Conservation (phyloP, 139 green algal genomes). For the Yamagishiella unicocca region DNA sequence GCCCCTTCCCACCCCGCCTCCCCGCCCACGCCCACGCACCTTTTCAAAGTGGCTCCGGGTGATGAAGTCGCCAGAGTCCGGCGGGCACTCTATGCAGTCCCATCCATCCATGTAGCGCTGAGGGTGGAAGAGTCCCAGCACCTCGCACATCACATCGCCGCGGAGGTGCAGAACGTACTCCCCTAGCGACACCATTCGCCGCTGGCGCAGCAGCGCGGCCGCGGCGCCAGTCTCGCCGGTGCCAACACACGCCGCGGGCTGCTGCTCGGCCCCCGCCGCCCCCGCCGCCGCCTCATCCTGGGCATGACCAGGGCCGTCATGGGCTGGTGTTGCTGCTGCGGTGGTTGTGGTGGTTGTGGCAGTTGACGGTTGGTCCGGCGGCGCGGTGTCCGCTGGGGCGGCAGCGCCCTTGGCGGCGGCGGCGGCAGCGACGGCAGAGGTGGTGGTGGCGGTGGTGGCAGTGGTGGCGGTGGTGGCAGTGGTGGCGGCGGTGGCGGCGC, state of each 20-base stretch:
- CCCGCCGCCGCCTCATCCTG: background rate
- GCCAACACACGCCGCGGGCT: too few relatives aligned
- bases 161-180: background rate
- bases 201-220: background rate
- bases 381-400: too few relatives aligned
- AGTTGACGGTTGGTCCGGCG: too few relatives aligned
- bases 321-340: background rate
- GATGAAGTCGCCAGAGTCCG: background rate
- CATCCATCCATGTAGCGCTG: background rate
- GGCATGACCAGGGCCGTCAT: background rate
- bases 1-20: too few relatives aligned
- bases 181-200: background rate
- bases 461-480: too few relatives aligned
- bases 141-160: background rate
- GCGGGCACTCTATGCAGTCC: slow-evolving; percentile 24
- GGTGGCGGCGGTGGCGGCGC: too few relatives aligned
- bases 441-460: too few relatives aligned
- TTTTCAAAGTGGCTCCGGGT: slow-evolving; percentile 29
- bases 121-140: slow-evolving; percentile 23
- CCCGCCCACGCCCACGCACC: background rate
- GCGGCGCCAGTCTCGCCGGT: background rate
- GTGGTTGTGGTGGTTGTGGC: background rate
- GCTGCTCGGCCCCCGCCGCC: background rate
- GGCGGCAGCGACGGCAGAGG: too few relatives aligned
- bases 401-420: too few relatives aligned